Base-by-base conservation (phyloP, 306 rosid species). In the Cucurbita ficifolia region DNA sequence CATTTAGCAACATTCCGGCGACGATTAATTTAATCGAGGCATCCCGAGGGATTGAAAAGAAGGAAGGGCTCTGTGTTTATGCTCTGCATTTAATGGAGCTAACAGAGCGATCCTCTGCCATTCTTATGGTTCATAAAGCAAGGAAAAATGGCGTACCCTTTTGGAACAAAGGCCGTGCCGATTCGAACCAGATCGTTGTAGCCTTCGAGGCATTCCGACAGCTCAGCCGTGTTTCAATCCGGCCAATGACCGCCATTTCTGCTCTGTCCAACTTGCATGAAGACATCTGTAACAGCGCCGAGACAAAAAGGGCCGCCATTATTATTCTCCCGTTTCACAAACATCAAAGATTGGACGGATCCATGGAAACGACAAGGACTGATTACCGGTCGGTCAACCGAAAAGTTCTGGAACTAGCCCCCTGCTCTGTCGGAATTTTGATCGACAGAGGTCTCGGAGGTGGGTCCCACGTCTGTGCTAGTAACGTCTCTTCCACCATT, bases 61-160 rank as follows among this genome's bases (percentile, higher is more conserved):
- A 52, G 10, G 85, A 81, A 29, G 83, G 83, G 10, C 89, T 93
- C 18, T 81, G 90, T 42, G 96, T 93, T 22, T 93, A 88, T 52
- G 89, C 92, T 58, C 57, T 93, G 92, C 97, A 90, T 76, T 86
- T 93, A 6, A 85, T 72, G 86, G 98, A 93, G 83, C 81, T 93
- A 18, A 70, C 82, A 0, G 96, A 89, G 73, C 82, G 96, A 67
- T 36, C 96, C 36, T 89, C 92, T 1, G 88, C 87, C 8, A 87
- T 89, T 39, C 43, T 78, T 6, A 89, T 89, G 89, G 96, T 85
- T 42, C 89, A 87, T 76, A 85, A 79, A 79, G 89, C 88, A 0
- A 71, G 84, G 62, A 82, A 78, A 52, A 87, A 89, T 51, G 92
- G 96, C 3, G 1, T 89, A 1, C 96, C 92, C 13, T 87, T 87